Evolutionary conservation across 2,329 filamentous ascomycete genomes (phyloP), one percentile per base, ranked within the genome.

Genomic region (Venturia effusa): DNA sequence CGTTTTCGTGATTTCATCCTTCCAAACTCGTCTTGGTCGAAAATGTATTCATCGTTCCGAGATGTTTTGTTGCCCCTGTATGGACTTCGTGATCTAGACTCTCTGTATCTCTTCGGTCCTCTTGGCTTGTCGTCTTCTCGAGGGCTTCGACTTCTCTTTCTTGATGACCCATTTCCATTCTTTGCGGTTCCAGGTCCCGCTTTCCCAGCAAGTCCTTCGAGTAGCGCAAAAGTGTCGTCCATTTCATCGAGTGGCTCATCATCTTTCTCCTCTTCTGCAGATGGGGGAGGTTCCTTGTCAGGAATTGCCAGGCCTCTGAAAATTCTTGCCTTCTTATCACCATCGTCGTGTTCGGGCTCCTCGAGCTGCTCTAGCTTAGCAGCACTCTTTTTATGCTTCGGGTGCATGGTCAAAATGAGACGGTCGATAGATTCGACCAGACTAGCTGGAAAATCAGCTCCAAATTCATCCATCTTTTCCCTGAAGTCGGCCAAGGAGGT

Each of bases 351-450:
- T 22, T 75, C 75, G 0, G 72, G 69, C 10, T 69, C 69, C 19
- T 74, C 70, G 45, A 69, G 75, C 69, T 66, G 69, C 63, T 67
- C 66, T 45, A 65, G 63, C 66, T 73, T 71, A 68, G 64, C 74
- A 63, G 74, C 71, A 69, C 84, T 80, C 57, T 79, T 79, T 75
- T 92, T 96, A 77, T 93, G 88, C 69, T 90, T 90, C 0, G 95
- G 94, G 70, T 99, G 94, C 84, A 99, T 88, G 3, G 91, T 91
- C 67, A 88, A 79, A 37, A 97, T 88, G 41, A 97, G 78, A 8
- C 93, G 89, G 73, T 97, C 92, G 70, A 99, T 85, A 73, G 91
- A 97, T 73, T 96, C 90, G 64, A 96, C 83, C 69, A 99, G 79
- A 77, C 90, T 96, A 64, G 85, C 83, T 0, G 92, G 91, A 68